phyloP scores from a whole-genome alignment of 805 yeast genomes.

The Lipomyces sp. region DNA sequence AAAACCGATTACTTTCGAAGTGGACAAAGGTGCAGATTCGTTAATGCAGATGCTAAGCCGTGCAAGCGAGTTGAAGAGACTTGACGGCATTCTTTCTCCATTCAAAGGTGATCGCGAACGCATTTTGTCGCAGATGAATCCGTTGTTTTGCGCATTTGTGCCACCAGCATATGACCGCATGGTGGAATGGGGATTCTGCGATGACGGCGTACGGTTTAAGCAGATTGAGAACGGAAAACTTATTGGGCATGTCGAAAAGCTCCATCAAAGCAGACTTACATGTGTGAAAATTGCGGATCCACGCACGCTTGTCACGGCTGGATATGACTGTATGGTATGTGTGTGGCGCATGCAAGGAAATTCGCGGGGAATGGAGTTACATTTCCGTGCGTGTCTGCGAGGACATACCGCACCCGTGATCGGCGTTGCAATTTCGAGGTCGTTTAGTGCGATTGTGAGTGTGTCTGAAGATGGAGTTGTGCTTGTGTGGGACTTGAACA shows the following conservation, averaged over 20 bases:
- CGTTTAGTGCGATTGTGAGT: conserved; percentile 54
- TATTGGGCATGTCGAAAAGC: conserved; percentile 25
- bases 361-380: conserved; percentile 21
- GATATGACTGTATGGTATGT: conserved; percentile 37
- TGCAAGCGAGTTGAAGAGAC: conserved; percentile 11
- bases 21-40: conserved; percentile 17
- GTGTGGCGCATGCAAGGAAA: conserved; percentile 38
- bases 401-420: conserved; percentile 55
- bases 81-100: conserved; percentile 11
- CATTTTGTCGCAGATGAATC: conserved; percentile 16
- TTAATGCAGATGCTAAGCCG: conserved; percentile 23
- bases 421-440: conserved; percentile 49
- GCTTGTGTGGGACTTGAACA: conserved; percentile 61
- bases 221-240: conserved; percentile 28
- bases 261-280: conserved; percentile 26
- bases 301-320: conserved; percentile 27
- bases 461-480: conserved; percentile 55
- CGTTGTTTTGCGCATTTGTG: conserved; percentile 21
- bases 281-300: conserved; percentile 26
- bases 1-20: conserved; percentile 17
- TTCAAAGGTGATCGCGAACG: conserved; percentile 23
- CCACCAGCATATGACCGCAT: conserved; percentile 27
- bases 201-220: conserved; percentile 30
- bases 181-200: conserved; percentile 31
- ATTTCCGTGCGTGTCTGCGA: conserved; percentile 42